Conservation (phyloP, 1,284 basidiomycete genomes). For the Kwoniella shivajii region DNA sequence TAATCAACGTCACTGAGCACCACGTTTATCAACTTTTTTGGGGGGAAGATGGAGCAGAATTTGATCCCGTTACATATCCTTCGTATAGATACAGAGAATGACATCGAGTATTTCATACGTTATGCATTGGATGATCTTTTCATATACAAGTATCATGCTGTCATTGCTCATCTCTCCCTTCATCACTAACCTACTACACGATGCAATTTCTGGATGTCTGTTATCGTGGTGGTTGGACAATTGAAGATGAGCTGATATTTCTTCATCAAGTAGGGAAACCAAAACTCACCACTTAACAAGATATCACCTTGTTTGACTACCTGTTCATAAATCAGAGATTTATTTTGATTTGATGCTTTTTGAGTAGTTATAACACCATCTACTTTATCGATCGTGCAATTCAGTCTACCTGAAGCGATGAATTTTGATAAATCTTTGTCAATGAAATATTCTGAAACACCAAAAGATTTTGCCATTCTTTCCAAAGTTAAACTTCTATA, state of each 20-base stretch:
- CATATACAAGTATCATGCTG: background rate
- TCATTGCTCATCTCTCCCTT: background rate
- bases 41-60: slow-evolving; percentile 4
- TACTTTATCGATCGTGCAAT: slow-evolving; percentile 93
- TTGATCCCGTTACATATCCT: slow-evolving; percentile 14
- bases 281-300: slow-evolving; percentile 65
- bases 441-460: slow-evolving; percentile 84
- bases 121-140: background rate
- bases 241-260: background rate
- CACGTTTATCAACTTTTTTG: background rate
- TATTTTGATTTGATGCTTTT: slow-evolving; percentile 64
- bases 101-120: too few relatives aligned
- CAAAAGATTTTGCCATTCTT: slow-evolving; percentile 83
- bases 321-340: slow-evolving; percentile 88
- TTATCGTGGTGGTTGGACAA: background rate
- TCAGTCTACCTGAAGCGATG: slow-evolving; percentile 85
- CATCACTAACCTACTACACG: slow-evolving; percentile 48
- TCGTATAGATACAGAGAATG: too few relatives aligned
- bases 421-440: slow-evolving; percentile 92
- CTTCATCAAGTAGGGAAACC: background rate
- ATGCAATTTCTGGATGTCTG: slow-evolving; percentile 54
- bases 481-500: slow-evolving; percentile 90
- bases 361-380: slow-evolving; percentile 94
- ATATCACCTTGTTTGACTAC: slow-evolving; percentile 86
- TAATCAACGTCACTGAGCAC: slow-evolving; percentile 4